Conservation (phyloP, 257 asterid species). For the Solanum rostratum region DNA sequence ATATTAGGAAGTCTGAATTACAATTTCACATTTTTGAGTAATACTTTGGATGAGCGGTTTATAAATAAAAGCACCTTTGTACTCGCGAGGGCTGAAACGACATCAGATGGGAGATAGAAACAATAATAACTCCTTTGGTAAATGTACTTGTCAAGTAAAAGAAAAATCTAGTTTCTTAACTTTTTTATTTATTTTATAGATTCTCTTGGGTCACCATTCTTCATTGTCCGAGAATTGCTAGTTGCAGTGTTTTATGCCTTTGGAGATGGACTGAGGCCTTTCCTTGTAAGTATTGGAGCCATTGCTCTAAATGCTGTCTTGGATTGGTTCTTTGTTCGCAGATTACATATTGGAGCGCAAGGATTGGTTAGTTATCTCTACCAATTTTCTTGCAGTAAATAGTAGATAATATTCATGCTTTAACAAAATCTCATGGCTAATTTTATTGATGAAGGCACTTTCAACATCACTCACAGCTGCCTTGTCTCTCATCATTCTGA, state of each 20-base stretch:
- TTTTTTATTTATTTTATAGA: conserved; percentile 1
- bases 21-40: neutral
- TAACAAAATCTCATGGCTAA: neutral
- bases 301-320: conserved; percentile 28
- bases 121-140: neutral
- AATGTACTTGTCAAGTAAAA: neutral
- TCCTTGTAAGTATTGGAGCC: conserved; percentile 29
- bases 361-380: conserved; percentile 24
- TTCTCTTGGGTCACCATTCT: conserved; percentile 38
- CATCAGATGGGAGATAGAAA: neutral
- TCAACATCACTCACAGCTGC: neutral
- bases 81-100: neutral
- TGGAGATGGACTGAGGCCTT: conserved; percentile 31
- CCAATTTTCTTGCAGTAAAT: neutral
- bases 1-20: neutral
- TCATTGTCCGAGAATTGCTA: conserved; percentile 32
- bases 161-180: neutral
- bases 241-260: conserved; percentile 33
- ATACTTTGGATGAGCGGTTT: neutral
- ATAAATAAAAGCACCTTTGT: neutral
- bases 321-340: conserved; percentile 35
- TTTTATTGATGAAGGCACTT: neutral
- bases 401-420: neutral
- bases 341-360: conserved; percentile 25
- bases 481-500: neutral